phyloP scores from a whole-genome alignment of 257 asterid species.

The Capsicum pubescens region DNA sequence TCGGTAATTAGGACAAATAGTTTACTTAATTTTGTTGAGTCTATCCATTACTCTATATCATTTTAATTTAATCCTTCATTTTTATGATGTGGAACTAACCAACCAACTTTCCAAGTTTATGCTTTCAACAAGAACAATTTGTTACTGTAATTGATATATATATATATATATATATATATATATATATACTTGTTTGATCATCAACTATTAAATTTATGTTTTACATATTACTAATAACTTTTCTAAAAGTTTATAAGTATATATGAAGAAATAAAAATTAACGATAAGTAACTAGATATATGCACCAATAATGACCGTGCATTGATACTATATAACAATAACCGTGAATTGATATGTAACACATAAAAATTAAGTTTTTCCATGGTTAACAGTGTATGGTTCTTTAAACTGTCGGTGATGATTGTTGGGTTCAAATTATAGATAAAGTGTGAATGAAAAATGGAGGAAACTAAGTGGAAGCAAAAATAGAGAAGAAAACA shows the following conservation, averaged over 20 bases:
- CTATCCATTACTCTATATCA: background rate
- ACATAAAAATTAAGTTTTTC: background rate
- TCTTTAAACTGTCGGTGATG: background rate
- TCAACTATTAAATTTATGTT: background rate
- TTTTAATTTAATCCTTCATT: background rate
- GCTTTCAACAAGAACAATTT: background rate
- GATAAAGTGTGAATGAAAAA: no score
- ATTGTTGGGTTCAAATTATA: no score
- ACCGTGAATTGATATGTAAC: background rate
- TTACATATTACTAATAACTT: background rate
- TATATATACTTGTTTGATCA: background rate
- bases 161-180: no score
- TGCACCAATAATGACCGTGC: background rate
- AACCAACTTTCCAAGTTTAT: background rate
- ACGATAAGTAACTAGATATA: background rate
- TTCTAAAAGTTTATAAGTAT: background rate
- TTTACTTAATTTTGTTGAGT: background rate
- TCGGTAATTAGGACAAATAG: background rate
- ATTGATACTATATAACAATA: background rate
- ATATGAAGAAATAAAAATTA: background rate
- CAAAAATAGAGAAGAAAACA: no score
- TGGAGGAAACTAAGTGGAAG: no score
- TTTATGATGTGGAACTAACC: background rate
- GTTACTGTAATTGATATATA: background rate
- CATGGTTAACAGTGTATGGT: background rate